Evolutionary conservation across 768 basidiomycete genomes (phyloP), one percentile per base, ranked within the genome.

Genomic region (Boletus sp.): DNA sequence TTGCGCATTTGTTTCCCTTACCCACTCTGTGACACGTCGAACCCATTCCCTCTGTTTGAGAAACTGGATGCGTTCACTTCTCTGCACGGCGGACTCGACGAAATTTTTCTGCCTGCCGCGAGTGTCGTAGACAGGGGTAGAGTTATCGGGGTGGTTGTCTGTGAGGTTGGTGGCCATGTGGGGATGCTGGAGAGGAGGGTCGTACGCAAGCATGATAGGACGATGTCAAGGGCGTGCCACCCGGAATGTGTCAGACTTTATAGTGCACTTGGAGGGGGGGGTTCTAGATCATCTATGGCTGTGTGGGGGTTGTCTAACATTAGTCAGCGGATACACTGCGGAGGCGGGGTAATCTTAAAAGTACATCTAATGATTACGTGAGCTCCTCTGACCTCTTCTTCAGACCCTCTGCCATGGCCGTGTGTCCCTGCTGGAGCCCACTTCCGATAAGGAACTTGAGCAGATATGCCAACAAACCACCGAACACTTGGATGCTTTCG

Each of bases 401-500:
- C 61, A 88, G 67, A 0, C 75, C 80, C 45, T 81, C 77, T 0
- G 79, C 84, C 73, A 83, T 81, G 1, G 80, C 84, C 8, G 64
- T 57, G 45, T 84, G 82, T 0, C 78, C 81, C 47, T 65, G 39
- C 27, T 66, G 64, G 47, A 88, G 64, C 40, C 78, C 75, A 14
- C 61, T 55, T 14, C 75, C 69, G 14, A 82, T 62, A 50, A 80
- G 74, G 38, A 73, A 69, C 58, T 72, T 75, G 49, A 87, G 68
- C 10, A 82, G 1, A 59, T 85, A 83, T 35, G 84, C 85, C 11
- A 80, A 50, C 2, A 78, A 17, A 0, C 85, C 85, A 17, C 68
- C 67, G 48, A 87, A 88, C 29, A 81, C 82, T 62, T 85, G 84
- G 9, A 77, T 68, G 6, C 79, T 81, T 67, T 88, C 85, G 57